These are phyloP conservation scores for Omphalotus guepiniiformis DNA, from an alignment of 768 basidiomycete species.

Conservation along the genomic window DNA sequence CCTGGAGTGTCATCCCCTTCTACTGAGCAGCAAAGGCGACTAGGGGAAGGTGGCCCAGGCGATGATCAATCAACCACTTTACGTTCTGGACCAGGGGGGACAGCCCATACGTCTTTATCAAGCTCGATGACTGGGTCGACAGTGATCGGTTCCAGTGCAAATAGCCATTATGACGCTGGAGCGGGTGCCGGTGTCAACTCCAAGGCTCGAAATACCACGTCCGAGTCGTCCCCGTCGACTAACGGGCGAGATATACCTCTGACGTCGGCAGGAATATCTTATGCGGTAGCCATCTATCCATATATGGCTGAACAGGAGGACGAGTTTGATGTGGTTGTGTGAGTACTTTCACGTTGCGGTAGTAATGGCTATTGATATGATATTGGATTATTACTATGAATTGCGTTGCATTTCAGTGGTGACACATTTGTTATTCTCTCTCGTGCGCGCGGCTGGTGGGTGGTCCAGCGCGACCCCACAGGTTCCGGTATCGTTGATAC, in stretches of 20 bases:
- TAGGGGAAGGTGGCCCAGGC: constrained; percentile 37
- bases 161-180: background rate
- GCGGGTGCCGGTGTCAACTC: background rate
- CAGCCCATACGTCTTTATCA: constrained; percentile 1
- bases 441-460: constrained; percentile 98
- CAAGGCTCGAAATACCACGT: constrained; percentile 1
- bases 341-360: constrained; percentile 27
- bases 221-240: constrained; percentile 6
- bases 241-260: constrained; percentile 37
- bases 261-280: constrained; percentile 64
- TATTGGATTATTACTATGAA: background rate
- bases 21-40: constrained; percentile 34
- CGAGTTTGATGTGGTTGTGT: constrained; percentile 98
- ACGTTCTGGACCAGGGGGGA: constrained; percentile 4
- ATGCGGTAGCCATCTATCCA: constrained; percentile 97
- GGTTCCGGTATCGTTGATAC: constrained; percentile 77
- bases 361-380: background rate
- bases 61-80: constrained; percentile 12
- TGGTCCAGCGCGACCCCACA: constrained; percentile 90
- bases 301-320: constrained; percentile 99
- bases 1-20: constrained; percentile 56
- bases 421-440: constrained; percentile 93
- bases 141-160: too few species aligned
- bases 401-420: constrained; percentile 46
- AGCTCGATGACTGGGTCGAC: background rate